A percentile compares a stretch with the other conserved stretches of the same genome.
Conservation (phyloP, 169 alveolate species). For the Plasmodium relictum region DNA sequence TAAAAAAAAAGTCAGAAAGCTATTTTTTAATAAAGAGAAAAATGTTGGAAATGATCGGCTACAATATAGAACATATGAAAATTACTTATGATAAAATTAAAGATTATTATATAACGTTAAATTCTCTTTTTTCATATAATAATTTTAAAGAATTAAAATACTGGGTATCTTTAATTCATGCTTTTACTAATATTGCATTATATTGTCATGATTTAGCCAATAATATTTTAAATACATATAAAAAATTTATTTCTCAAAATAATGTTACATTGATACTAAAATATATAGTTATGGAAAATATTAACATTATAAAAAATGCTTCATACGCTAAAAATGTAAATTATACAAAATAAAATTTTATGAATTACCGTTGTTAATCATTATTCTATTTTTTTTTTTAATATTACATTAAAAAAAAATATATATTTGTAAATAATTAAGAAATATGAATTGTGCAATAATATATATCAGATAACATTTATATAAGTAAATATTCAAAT, state of each 20-base stretch:
- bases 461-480: too few species aligned
- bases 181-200: conserved; percentile 61
- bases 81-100: conserved; percentile 35
- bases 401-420: too few species aligned
- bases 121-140: conserved; percentile 41
- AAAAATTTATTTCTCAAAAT: conserved; percentile 16
- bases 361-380: background rate
- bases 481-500: too few species aligned
- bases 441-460: too few species aligned
- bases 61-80: conserved; percentile 37
- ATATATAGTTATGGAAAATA: conserved; percentile 22
- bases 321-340: conserved; percentile 8
- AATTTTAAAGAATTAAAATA: conserved; percentile 29
- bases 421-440: too few species aligned
- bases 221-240: conserved; percentile 19
- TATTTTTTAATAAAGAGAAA: conserved; percentile 40
- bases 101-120: conserved; percentile 41
- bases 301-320: conserved; percentile 36
- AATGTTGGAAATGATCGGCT: conserved; percentile 17
- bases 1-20: conserved; percentile 21
- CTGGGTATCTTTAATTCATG: conserved; percentile 72
- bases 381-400: background rate
- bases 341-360: background rate
- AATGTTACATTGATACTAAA: conserved; percentile 16
- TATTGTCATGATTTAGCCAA: conserved; percentile 44